A percentile compares a stretch with the other conserved stretches of the same genome.
Conservation (phyloP, 352 stramenopile genomes). For the Plasmopara muralis region DNA sequence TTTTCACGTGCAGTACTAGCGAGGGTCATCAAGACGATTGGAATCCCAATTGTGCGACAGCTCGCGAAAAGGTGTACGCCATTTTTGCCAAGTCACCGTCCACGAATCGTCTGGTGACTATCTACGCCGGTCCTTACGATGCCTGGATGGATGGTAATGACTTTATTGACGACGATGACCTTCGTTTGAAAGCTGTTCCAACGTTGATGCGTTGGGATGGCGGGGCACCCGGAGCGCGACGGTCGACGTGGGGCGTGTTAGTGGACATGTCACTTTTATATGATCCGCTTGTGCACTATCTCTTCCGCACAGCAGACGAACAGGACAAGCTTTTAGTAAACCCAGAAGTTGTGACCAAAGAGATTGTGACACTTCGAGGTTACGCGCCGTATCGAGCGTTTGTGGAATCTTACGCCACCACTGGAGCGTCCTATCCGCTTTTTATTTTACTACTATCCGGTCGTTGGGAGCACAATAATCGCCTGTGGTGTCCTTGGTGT, state of each 20-base stretch:
- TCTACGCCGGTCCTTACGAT: constrained; percentile 41
- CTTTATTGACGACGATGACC: constrained; percentile 49
- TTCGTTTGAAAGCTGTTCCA: constrained; percentile 57
- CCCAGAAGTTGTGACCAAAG: constrained; percentile 38
- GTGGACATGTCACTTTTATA: constrained; percentile 42
- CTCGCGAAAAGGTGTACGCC: constrained; percentile 44
- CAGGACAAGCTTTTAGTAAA: constrained; percentile 33
- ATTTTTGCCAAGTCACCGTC: constrained; percentile 48
- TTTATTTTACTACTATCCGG: constrained; percentile 73
- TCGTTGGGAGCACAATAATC: constrained; percentile 52
- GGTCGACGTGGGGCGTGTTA: constrained; percentile 50
- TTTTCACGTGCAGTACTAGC: constrained; percentile 59
- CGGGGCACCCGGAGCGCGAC: constrained; percentile 20
- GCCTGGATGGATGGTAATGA: constrained; percentile 50
- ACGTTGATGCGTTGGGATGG: constrained; percentile 59
- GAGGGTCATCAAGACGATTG: constrained; percentile 41
- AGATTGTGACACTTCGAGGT: constrained; percentile 42
- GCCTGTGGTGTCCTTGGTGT: constrained; percentile 71
- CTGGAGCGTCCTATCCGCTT: constrained; percentile 34
- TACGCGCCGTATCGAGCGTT: constrained; percentile 36
- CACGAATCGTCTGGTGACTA: constrained; percentile 50
- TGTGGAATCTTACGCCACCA: constrained; percentile 26
- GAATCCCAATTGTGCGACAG: constrained; percentile 35
- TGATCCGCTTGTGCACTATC: constrained; percentile 50
- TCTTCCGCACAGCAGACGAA: constrained; percentile 54